Evolutionary conservation across 495 filamentous ascomycete species (phyloP), one percentile per base, ranked within the genome.

Genomic region (Geoglossum glabrum): DNA sequence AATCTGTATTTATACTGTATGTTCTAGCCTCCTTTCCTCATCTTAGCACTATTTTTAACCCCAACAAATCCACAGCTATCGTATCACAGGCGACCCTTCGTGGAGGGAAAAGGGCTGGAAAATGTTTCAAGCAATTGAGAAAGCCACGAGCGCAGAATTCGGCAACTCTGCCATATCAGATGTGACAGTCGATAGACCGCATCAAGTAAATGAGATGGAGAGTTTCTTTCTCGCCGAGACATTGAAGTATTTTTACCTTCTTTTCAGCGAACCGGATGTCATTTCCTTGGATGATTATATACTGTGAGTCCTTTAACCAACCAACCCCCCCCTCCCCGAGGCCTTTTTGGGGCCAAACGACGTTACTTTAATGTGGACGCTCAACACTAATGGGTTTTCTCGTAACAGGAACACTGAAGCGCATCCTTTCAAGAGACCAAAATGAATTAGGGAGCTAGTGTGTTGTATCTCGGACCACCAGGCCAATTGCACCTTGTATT

Each of bases 1-100:
- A 95, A 67, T 93, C 86, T 1, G 87, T 95, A 15, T 95, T 87
- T 76, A 89, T 93, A 73, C 87, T 95, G 84, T 94, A 47, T 51
- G 56, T 52, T 27, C 30, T 49, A 33, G 21, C 43, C n/a, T 28
- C 19, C 19, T 31, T 7, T 49, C 17, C 0, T n/a, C 13, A 10
- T n/a, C 17, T 17, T 8, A 40, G n/a, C 4, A 40, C 23, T 5
- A 31, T 40, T 6, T 11, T 26, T 30, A 13, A 52, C 10, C 25
- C n/a, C 13, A 10, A 15, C 6, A 8, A 26, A 3, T 52, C 43
- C 21, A 1, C n/a, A 58, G 56, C 13, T 59, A 85, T 73, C 85
- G 89, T 64, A 82, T 92, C 61, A 95, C 88, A 0, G 89, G 87
- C 56, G 85, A 92, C 57, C 67, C 75, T 0, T 67, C 70, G 50